Evolutionary conservation across 768 basidiomycete species (phyloP).

Genomic region (Boletus reticuloceps): DNA sequence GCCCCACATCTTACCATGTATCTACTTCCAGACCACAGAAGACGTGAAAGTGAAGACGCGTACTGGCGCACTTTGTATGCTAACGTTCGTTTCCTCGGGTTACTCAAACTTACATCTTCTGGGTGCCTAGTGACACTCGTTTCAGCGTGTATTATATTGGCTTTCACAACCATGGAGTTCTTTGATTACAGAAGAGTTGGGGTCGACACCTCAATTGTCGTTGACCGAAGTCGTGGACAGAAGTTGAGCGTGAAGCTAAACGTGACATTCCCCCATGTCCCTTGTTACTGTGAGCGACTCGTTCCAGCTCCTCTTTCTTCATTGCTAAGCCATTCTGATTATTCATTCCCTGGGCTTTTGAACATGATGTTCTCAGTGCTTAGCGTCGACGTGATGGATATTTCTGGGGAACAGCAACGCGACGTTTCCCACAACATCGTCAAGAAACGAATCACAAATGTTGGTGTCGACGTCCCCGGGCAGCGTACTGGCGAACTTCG

Average conservation of each 20-base stretch:
- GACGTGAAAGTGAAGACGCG: slow-evolving; percentile 99
- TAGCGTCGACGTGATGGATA: slow-evolving; percentile 97
- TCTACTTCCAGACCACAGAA: slow-evolving; percentile 77
- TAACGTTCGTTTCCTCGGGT: neutral
- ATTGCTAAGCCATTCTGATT: slow-evolving; percentile 1
- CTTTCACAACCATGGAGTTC: slow-evolving; percentile 92
- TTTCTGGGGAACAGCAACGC: slow-evolving; percentile 91
- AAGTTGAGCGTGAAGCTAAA: slow-evolving; percentile 90
- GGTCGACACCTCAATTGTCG: slow-evolving; percentile 88
- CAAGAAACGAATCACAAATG: slow-evolving; percentile 71
- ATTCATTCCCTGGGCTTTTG: neutral
- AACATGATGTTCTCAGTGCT: slow-evolving; percentile 58
- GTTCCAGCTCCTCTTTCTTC: neutral
- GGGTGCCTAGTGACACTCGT: slow-evolving; percentile 75
- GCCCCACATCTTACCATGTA: slow-evolving; percentile 6
- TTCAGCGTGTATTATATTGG: slow-evolving; percentile 87
- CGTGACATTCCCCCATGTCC: slow-evolving; percentile 93
- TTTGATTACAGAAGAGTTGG: slow-evolving; percentile 88
- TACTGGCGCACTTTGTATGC: slow-evolving; percentile 85
- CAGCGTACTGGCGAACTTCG: slow-evolving; percentile 60
- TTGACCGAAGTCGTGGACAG: slow-evolving; percentile 94
- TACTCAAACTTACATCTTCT: slow-evolving; percentile 7
- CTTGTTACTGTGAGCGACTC: slow-evolving; percentile 83
- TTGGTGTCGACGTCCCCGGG: slow-evolving; percentile 58
- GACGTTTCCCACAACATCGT: slow-evolving; percentile 87